phyloP scores from a whole-genome alignment of 352 stramenopile genomes.

The Globisporangium perplexum region DNA sequence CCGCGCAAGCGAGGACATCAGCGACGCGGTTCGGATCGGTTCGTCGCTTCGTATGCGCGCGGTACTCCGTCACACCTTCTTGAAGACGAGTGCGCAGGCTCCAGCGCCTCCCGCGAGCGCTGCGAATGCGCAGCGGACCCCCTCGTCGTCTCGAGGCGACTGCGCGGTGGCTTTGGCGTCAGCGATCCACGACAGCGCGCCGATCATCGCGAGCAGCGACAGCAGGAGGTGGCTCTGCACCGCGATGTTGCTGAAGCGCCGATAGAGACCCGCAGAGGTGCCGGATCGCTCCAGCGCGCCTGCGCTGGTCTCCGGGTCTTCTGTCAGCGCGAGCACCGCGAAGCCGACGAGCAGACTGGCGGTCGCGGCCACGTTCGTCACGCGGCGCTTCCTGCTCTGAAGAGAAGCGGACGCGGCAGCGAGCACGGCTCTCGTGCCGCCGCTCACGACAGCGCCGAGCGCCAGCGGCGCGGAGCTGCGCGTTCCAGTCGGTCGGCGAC shows the following conservation, averaged over 20 bases:
- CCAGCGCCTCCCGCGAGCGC: slow-evolving; percentile 19
- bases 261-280: slow-evolving; percentile 1
- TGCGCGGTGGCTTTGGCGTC: slow-evolving; percentile 1
- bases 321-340: neutral
- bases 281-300: neutral
- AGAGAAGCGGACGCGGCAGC: neutral
- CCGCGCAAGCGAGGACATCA: neutral
- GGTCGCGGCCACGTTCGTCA: neutral
- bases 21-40: too few relatives aligned
- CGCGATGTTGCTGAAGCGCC: slow-evolving; percentile 6
- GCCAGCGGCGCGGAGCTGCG: slow-evolving; percentile 17
- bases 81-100: slow-evolving; percentile 19
- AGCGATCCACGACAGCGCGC: slow-evolving; percentile 16
- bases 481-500: neutral
- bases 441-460: slow-evolving; percentile 10
- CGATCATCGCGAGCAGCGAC: slow-evolving; percentile 14
- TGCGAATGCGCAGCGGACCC: slow-evolving; percentile 14
- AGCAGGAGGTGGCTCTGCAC: slow-evolving; percentile 14
- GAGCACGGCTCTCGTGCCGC: slow-evolving; percentile 7
- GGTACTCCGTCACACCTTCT: slow-evolving; percentile 21
- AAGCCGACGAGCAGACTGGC: slow-evolving; percentile 9
- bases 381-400: neutral
- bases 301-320: neutral
- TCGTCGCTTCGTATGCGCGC: neutral
- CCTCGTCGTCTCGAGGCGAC: neutral